These are phyloP conservation scores for Odontarrhena argentea DNA, from an alignment of 345 rosid genomes.

Conservation along the genomic window DNA sequence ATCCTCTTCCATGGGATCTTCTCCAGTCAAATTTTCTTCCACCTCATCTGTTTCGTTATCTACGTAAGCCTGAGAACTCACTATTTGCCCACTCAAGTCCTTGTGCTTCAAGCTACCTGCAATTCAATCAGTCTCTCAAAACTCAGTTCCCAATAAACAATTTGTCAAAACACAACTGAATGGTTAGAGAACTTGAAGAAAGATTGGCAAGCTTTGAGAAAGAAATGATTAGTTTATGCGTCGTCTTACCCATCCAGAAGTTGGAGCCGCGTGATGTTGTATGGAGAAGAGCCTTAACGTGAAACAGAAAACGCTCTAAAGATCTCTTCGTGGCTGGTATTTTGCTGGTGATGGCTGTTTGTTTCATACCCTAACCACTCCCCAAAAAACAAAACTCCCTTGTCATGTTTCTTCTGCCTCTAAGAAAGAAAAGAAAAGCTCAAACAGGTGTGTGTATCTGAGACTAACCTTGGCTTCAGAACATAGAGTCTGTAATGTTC, in stretches of 20 bases:
- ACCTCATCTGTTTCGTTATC: slow-evolving; percentile 44
- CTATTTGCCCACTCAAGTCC: slow-evolving; percentile 77
- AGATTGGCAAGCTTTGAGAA: no score
- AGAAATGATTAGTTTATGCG: background rate
- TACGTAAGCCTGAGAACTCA: slow-evolving; percentile 79
- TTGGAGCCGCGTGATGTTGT: slow-evolving; percentile 65
- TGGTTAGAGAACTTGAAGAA: background rate
- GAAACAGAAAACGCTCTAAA: slow-evolving; percentile 80
- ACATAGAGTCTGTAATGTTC: slow-evolving; percentile 82
- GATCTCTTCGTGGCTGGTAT: slow-evolving; percentile 79
- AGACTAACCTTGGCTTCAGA: slow-evolving; percentile 86
- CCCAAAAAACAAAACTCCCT: slow-evolving; percentile 25
- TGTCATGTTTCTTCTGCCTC: slow-evolving; percentile 8
- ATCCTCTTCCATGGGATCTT: slow-evolving; percentile 41
- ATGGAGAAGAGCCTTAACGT: slow-evolving; percentile 82
- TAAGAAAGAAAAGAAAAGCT: background rate
- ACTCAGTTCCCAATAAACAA: background rate
- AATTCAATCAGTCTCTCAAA: slow-evolving; percentile 8
- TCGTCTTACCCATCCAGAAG: slow-evolving; percentile 83
- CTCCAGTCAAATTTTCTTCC: slow-evolving; percentile 39
- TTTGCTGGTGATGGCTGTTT: slow-evolving; percentile 70
- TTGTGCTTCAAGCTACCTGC: slow-evolving; percentile 89
- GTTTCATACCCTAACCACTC: slow-evolving; percentile 65
- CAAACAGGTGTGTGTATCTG: background rate
- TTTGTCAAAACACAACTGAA: background rate